Evolutionary conservation across 1,139 yeast species (phyloP).

Genomic region (Kodamaea ohmeri): DNA sequence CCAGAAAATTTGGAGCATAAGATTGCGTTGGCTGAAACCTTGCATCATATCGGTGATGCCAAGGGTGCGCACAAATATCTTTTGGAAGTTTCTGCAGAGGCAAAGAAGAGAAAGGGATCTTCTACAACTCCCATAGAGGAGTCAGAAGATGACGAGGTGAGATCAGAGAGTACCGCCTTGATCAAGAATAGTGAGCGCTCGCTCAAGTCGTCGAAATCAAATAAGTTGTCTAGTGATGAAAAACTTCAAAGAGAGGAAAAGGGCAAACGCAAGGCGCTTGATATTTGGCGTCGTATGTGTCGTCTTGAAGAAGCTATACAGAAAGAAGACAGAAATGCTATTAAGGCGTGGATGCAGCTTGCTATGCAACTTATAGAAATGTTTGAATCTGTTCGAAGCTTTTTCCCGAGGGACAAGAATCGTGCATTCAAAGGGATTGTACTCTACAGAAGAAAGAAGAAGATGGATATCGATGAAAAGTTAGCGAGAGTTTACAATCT

Average conservation of each 20-base stretch:
- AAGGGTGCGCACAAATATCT: conserved; percentile 59
- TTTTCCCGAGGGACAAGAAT: conserved; percentile 74
- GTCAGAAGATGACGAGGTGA: conserved; percentile 11
- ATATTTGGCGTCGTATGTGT: conserved; percentile 61
- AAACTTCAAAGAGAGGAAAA: conserved; percentile 54
- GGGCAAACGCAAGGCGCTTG: conserved; percentile 60
- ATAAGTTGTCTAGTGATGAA: conserved; percentile 54
- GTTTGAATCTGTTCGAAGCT: conserved; percentile 71
- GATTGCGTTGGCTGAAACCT: conserved; percentile 78
- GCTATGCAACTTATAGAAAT: conserved; percentile 82
- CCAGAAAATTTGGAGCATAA: conserved; percentile 70
- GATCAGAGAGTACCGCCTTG: conserved; percentile 19
- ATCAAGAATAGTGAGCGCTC: conserved; percentile 24
- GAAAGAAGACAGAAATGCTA: conserved; percentile 57
- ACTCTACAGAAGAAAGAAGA: conserved; percentile 56
- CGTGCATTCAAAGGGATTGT: conserved; percentile 68
- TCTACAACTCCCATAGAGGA: conserved; percentile 16
- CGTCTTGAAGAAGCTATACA: conserved; percentile 54
- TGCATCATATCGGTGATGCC: conserved; percentile 66
- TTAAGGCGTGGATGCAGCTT: conserved; percentile 76
- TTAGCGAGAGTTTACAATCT: conserved; percentile 64
- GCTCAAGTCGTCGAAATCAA: conserved; percentile 18
- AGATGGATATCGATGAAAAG: conserved; percentile 68
- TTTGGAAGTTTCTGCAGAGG: conserved; percentile 44
- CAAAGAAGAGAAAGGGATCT: conserved; percentile 14